Base-by-base conservation (phyloP, 192 early-diverging fungal species). In the Backusella westeae region DNA sequence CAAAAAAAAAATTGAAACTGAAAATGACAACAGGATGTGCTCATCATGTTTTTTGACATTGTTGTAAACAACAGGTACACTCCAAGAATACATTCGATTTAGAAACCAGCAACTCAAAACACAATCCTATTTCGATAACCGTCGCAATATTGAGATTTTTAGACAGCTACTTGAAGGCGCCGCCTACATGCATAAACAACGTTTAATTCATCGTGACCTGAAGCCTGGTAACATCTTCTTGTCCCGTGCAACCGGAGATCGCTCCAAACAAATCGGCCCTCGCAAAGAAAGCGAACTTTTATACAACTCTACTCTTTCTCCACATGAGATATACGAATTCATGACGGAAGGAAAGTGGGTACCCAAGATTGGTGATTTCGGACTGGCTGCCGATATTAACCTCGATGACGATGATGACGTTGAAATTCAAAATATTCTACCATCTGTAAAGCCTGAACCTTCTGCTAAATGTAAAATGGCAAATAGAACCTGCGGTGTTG, bases 331-430 rank as follows among this genome's bases (percentile, higher is more conserved):
- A 8, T 52, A 66, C 42, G 71, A 71, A 63, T 78, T 67, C 38
- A 80, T 80, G 21, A 77, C 80, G n/a, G 81, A 85, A 36, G 91
- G 88, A 36, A 72, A 72, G 7, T 78, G 85, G 78, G 79, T 87
- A 4, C 84, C 87, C 7, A 98, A 96, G 68, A 94, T 99, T 79
- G 97, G 97, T 10, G 97, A 99, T 79, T 99, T 99, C 86, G 97
- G 97, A 6, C 83, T 99, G 68, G 97, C 94, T 7, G 93, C 95
- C 2, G 80, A 84, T 36, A 79, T 87, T 39, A 83, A 87, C 21
- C 75, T 77, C 12, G 66, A 75, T 41, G 68, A 35, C 12, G n/a
- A 19, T 12, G 67, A 69, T 17, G 17, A 71, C n/a, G 69, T 17
- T 71, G 69, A 41, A 52, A 52, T 9, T 72, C 29, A 19, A 9